phyloP scores from a whole-genome alignment of 2,329 filamentous ascomycete species.

The Fusarium gaditjirri region DNA sequence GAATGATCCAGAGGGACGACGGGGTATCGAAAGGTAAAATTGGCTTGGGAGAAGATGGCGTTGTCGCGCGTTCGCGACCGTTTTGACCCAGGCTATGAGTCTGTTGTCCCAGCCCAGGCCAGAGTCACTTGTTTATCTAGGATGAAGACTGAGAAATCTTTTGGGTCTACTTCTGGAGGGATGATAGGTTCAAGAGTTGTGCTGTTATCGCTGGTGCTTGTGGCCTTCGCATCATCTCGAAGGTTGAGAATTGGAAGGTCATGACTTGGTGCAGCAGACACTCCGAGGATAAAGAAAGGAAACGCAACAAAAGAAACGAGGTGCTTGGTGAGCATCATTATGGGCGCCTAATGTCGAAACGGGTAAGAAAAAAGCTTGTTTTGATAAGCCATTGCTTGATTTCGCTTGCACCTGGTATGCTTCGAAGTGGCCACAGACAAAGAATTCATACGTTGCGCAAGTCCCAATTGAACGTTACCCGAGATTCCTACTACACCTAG shows the following conservation, averaged over 20 bases:
- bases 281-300: background rate
- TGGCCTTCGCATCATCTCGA: background rate
- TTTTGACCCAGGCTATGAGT: background rate
- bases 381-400: too few species aligned
- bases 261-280: background rate
- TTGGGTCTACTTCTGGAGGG: constrained; percentile 10
- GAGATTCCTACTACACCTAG: too few species aligned
- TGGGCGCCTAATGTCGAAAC: accelerated
- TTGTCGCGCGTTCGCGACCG: constrained; percentile 19
- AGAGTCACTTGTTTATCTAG: background rate
- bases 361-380: too few species aligned
- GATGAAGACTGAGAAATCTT: background rate
- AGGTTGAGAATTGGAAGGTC: background rate
- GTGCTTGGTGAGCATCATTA: background rate
- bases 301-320: accelerated
- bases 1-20: constrained; percentile 25
- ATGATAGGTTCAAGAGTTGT: constrained; percentile 21
- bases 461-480: too few species aligned
- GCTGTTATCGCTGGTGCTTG: background rate
- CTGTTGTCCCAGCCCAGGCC: constrained; percentile 22
- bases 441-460: too few species aligned
- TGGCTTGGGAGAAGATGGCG: constrained; percentile 10
- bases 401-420: too few species aligned
- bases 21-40: constrained; percentile 25
- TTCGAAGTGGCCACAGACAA: too few species aligned